Base-by-base conservation (phyloP, 306 rosid species). In the Casuarina equisetifolia region DNA sequence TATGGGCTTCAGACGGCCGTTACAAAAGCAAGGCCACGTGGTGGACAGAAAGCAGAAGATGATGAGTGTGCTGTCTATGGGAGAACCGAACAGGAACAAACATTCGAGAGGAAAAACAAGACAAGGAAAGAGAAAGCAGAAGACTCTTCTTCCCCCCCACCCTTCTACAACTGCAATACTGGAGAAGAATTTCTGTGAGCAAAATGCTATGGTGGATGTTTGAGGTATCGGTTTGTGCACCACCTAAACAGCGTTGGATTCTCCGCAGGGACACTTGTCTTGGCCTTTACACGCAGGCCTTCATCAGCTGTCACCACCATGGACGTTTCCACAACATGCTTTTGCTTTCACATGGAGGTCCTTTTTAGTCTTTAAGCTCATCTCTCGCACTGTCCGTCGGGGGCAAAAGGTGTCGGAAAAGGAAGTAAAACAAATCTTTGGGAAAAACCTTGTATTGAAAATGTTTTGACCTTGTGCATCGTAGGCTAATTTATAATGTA, bases 241-340 rank as follows among this genome's bases (percentile, higher is more conserved):
- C 83, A 83, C 66, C 81, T 75, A 79, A 16, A 32, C 5, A 6
- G 9, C 1, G 9, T 35, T 42, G 11, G 79, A 51, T 43, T 82
- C n/a, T 9, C 10, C 38, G 11, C 40, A 13, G 4, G 46, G 84
- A 77, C 86, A 85, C 82, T 76, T 79, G 84, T 83, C 84, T 62
- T 72, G 66, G 80, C 49, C 35, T 69, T 66, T 82, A 66, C 89
- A 79, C 79, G 89, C 78, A 74, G 42, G 15, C 43, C 63, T 79
- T 53, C 67, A 79, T 72, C 82, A 62, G 77, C 79, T 79, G 84
- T 77, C 84, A 10, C 70, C 78, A 58, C 77, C 49, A 17, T 3
- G 40, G 77, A 39, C 59, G 15, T 4, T 48, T 36, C 70, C 17
- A 64, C 44, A 25, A 32, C 13, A 0, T 13, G 15, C 49, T 17